phyloP scores from a whole-genome alignment of 352 stramenopile species.

The Phytopythium aichiense region DNA sequence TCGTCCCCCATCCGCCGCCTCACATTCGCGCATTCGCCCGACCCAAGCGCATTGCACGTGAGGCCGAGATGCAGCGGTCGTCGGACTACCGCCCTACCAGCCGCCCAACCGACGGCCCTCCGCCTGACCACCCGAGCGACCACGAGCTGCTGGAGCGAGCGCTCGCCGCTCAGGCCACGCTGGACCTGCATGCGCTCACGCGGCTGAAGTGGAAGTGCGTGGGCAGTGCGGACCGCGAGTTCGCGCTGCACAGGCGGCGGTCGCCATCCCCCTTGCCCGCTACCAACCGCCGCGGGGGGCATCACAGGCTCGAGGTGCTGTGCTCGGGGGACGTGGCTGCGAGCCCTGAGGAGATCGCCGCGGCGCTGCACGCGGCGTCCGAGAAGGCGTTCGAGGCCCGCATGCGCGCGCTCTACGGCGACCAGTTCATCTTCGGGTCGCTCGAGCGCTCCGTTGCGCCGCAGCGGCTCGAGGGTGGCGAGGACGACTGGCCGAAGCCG shows the following conservation, averaged over 20 bases:
- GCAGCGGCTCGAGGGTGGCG: not conserved
- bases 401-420: conserved; percentile 32
- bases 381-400: conserved; percentile 15
- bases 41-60: no score
- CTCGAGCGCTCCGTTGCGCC: conserved; percentile 7
- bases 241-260: not conserved
- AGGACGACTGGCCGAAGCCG: not conserved
- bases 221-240: not conserved
- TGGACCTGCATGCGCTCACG: conserved; percentile 1
- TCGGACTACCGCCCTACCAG: not conserved
- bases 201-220: conserved; percentile 5
- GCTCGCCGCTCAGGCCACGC: not conserved
- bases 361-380: conserved; percentile 14
- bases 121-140: not conserved
- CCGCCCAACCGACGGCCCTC: not conserved
- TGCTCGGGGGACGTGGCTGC: conserved; percentile 18
- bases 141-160: conserved; percentile 5
- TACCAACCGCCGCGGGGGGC: not conserved
- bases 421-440: conserved; percentile 27
- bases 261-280: not conserved
- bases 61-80: no score
- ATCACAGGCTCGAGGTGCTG: conserved; percentile 21
- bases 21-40: no score
- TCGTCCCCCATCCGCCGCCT: no score
- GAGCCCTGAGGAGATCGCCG: conserved; percentile 28